A percentile compares a stretch with the other conserved stretches of the same genome.
phyloP scores from a whole-genome alignment of 768 basidiomycete genomes.

The Psilocybe sp. region DNA sequence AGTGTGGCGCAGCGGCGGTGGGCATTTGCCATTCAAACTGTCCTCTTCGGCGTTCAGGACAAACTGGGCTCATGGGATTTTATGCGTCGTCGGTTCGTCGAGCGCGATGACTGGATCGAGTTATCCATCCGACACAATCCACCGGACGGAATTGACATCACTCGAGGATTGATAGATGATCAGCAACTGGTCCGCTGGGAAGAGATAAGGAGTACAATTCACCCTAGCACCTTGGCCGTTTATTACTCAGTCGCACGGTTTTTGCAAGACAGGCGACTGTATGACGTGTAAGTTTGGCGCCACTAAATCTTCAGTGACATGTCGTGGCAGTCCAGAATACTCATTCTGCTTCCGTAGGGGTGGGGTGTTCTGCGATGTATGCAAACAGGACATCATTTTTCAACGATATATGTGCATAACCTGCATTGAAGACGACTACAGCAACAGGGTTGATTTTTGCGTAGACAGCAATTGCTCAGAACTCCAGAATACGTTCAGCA shows the following conservation, averaged over 20 bases:
- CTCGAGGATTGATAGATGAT: no score
- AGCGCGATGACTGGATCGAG: constrained; percentile 6
- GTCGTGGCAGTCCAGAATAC: neutral
- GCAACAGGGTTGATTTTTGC: constrained; percentile 10
- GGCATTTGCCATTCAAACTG: constrained; percentile 10
- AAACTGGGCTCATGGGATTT: constrained; percentile 2
- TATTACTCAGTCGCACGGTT: neutral
- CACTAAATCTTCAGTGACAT: neutral
- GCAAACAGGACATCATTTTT: constrained; percentile 4
- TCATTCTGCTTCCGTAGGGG: neutral
- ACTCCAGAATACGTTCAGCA: neutral
- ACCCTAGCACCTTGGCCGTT: neutral
- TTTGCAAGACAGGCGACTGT: neutral
- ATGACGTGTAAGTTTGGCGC: neutral
- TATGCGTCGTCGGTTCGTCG: neutral
- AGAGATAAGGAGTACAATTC: neutral
- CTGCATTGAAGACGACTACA: constrained; percentile 9
- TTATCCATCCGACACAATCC: neutral
- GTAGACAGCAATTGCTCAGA: constrained; percentile 8
- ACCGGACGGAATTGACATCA: no score
- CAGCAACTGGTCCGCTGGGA: neutral
- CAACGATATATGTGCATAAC: constrained; percentile 12
- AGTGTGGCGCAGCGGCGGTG: constrained; percentile 6
- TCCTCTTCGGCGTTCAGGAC: constrained; percentile 1
- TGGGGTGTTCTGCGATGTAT: constrained; percentile 5